Conservation (phyloP, 2,329 filamentous ascomycete genomes). For the Thelonectria olida region DNA sequence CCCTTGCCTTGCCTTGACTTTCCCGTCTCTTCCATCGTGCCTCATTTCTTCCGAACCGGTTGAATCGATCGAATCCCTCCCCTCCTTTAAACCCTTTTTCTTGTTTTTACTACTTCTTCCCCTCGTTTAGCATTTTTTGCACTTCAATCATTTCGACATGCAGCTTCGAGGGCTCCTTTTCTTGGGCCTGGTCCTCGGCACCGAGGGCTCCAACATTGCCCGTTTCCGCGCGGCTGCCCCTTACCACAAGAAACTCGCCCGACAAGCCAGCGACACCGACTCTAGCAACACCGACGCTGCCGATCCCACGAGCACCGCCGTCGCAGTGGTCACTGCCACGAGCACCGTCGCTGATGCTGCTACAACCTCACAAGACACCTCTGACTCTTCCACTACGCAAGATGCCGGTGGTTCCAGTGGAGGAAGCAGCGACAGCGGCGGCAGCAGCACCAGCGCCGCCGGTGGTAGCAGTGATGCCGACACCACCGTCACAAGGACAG, state of each 20-base stretch:
- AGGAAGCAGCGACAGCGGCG: conserved; percentile 1
- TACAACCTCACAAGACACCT: neutral
- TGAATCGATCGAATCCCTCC: conserved; percentile 24
- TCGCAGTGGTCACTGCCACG: conserved; percentile 14
- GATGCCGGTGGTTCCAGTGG: neutral
- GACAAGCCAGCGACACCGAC: conserved; percentile 25
- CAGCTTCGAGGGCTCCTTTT: conserved; percentile 37
- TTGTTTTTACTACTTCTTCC: neutral
- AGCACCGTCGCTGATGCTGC: neutral
- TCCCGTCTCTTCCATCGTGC: conserved; percentile 8
- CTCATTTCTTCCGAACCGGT: conserved; percentile 20
- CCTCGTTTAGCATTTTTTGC: conserved; percentile 13
- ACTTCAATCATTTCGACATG: conserved; percentile 29
- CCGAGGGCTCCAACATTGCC: conserved; percentile 32
- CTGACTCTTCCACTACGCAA: neutral
- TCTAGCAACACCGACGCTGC: conserved; percentile 1
- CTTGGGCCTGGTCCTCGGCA: conserved; percentile 36
- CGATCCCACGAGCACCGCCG: conserved; percentile 15
- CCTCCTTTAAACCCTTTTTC: neutral
- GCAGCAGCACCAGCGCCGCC: conserved; percentile 1
- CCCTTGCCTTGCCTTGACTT: neutral
- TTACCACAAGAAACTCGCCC: conserved; percentile 1
- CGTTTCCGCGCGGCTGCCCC: conserved; percentile 7
- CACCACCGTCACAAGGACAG: conserved; percentile 42
- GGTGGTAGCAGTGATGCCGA: conserved; percentile 29